phyloP scores from a whole-genome alignment of 116 monocot species.

The Trichopus zeylanicus region DNA sequence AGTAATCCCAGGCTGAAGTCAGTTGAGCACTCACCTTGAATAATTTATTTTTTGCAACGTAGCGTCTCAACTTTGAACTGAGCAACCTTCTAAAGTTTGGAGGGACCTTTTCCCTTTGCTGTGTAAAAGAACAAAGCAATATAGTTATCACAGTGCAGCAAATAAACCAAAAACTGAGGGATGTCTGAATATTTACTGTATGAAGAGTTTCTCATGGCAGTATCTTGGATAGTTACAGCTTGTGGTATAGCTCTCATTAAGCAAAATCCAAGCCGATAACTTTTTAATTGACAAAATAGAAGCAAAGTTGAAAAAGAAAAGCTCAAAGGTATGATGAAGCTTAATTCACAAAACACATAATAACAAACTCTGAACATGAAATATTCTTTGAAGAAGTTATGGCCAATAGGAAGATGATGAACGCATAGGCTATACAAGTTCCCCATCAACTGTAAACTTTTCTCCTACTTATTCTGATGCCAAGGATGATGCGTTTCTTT shows the following conservation, averaged over 20 bases:
- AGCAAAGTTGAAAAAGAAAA: too few species aligned
- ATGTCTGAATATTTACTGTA: background rate
- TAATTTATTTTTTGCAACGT: constrained; percentile 58
- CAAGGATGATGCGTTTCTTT: background rate
- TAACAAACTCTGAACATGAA: background rate
- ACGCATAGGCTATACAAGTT: background rate
- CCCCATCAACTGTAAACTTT: background rate
- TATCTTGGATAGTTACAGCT: too few species aligned
- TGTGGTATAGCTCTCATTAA: too few species aligned
- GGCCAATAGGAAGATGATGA: background rate
- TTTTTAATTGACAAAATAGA: too few species aligned
- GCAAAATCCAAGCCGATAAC: too few species aligned
- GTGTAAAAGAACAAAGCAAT: constrained; percentile 15
- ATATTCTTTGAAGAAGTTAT: background rate
- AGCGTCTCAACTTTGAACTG: constrained; percentile 59
- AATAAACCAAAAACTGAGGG: background rate
- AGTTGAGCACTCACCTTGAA: constrained; percentile 54
- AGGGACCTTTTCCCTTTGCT: constrained; percentile 66
- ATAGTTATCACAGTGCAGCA: too few species aligned
- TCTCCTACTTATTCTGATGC: background rate
- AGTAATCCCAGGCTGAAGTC: background rate
- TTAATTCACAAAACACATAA: too few species aligned
- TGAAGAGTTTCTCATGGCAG: too few species aligned
- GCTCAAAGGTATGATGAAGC: too few species aligned
- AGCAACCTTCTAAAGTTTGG: constrained; percentile 63